Evolutionary conservation across 495 filamentous ascomycete species (phyloP), one percentile per base, ranked within the genome.

Genomic region (Extremus antarcticus): DNA sequence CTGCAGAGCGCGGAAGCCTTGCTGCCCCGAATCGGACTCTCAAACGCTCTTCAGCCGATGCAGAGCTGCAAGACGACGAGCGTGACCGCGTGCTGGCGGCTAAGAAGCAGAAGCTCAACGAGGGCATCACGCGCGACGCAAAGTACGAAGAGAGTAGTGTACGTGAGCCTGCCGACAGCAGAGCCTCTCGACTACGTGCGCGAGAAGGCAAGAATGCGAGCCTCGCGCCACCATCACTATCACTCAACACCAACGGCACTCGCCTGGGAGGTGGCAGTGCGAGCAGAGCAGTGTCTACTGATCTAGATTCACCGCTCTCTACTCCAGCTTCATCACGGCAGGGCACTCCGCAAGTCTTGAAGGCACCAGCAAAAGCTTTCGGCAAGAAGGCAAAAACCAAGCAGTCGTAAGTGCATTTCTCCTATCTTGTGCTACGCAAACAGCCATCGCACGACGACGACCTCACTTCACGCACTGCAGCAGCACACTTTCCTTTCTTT

Each of bases 321-420:
- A 58, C 61, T 1, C 25, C 53, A 10, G 53, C 61, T 25, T 47
- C 60, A 1, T 63, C 60, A 29, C 50, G 63, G 17, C 22, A 58
- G 52, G 47, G 47, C 29, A 63, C 63, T 20, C 63, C 63, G n/a
- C 29, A 22, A 1, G 41, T 60, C 13, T 63, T 71, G 32, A 63
- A 59, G 40, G 75, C 76, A 39, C 72, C 80, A 32, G 65, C 70
- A 55, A 82, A 82, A 69, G 9, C 54, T 7, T 38, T 54, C 17
- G 47, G 29, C 25, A 76, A 78, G 59, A 74, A 78, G 53, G 73
- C 82, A 54, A 77, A 81, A 45, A 76, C 84, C 56, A 86, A 85
- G 71, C 81, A 72, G 60, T 86, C 83, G 83, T 86, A 73, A 79
- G 83, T 83, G 45, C 55, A 60, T 21, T 24, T 48, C 21, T 48